Base-by-base conservation (phyloP, 495 filamentous ascomycete genomes). In the Xylaria telfairii region DNA sequence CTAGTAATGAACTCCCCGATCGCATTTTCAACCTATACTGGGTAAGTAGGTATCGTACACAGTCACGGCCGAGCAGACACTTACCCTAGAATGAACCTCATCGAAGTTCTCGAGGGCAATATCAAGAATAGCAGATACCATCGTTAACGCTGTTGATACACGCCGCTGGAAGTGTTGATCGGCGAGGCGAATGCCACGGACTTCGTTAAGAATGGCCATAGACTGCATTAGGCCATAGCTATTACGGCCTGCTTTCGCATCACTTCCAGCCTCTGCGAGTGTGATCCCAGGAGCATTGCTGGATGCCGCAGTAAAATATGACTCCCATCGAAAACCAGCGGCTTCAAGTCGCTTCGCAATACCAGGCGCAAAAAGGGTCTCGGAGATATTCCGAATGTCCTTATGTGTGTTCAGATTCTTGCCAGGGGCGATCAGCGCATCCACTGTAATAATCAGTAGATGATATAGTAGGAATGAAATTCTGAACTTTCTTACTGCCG, bases 331-430 rank as follows among this genome's bases (percentile, higher is more conserved):
- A 34, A 79, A 76, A 12, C 75, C 77, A 46, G 65, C 70, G 7
- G 56, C 59, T 32, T 54, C 71, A 0, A 80, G 59, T 24, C 70
- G 56, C 42, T 60, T 49, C 4, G 70, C 74, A 24, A 79, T 69
- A 3, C 73, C 75, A 13, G 61, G 46, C 24, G 77, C 72, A 47
- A 80, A 80, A 15, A 79, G 71, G 15, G 49, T 44, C 69, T 80
- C 78, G n/a, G 77, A 74, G 24, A 80, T 69, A 26, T 79, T 73
- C 49, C 78, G 75, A 34, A 79, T 80, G 62, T 74, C 71, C 26
- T 56, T 44, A 63, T 80, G 71, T 4, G 76, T 79, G 64, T 80
- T 80, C 13, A 80, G 73, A 30, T 80, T 80, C 73, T 80, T 79
- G 41, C 75, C 77, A 53, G 78, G 74, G 19, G 77, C 73, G 46